Percentiles rank a stretch among this genome's conserved stretches.
Conservation (phyloP, 768 basidiomycete genomes). For the Pisolithus marmoratus region DNA sequence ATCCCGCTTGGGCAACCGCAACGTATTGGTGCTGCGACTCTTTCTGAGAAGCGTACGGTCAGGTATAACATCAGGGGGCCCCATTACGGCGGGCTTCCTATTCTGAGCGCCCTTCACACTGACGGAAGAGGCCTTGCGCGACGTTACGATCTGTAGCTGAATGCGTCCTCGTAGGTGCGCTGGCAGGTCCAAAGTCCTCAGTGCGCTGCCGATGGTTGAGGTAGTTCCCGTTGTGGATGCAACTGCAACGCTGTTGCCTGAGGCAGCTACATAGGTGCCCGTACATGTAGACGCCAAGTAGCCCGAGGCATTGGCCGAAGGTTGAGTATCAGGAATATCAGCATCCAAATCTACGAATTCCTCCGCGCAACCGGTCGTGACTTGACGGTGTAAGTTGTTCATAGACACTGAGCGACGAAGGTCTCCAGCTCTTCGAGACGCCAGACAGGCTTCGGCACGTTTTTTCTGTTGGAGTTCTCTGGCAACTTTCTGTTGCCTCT, state of each 20-base stretch:
- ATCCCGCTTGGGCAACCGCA: constrained; percentile 70
- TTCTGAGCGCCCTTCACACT: constrained; percentile 23
- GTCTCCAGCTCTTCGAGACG: constrained; percentile 39
- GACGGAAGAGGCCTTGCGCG: constrained; percentile 41
- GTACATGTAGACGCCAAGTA: constrained; percentile 52
- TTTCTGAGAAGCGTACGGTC: constrained; percentile 54
- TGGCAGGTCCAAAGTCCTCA: constrained; percentile 46
- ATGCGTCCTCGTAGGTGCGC: constrained; percentile 49
- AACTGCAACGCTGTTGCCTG: constrained; percentile 90
- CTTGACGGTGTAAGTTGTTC: constrained; percentile 64
- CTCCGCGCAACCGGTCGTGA: constrained; percentile 35
- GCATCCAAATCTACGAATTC: constrained; percentile 38
- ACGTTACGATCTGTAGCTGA: constrained; percentile 63
- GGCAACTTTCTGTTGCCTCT: constrained; percentile 20
- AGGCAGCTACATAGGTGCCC: constrained; percentile 76
- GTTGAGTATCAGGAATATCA: constrained; percentile 31
- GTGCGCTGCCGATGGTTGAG: constrained; percentile 47
- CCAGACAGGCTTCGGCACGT: constrained; percentile 22
- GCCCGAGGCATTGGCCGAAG: constrained; percentile 65
- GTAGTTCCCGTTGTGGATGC: constrained; percentile 90
- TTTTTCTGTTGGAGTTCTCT: constrained; percentile 25
- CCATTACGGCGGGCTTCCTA: constrained; percentile 45
- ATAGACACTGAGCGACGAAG: constrained; percentile 72
- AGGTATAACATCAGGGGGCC: constrained; percentile 59
- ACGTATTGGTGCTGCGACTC: constrained; percentile 75